Base-by-base conservation (phyloP, 2,329 filamentous ascomycete genomes). In the Aspergillus vadensis region DNA sequence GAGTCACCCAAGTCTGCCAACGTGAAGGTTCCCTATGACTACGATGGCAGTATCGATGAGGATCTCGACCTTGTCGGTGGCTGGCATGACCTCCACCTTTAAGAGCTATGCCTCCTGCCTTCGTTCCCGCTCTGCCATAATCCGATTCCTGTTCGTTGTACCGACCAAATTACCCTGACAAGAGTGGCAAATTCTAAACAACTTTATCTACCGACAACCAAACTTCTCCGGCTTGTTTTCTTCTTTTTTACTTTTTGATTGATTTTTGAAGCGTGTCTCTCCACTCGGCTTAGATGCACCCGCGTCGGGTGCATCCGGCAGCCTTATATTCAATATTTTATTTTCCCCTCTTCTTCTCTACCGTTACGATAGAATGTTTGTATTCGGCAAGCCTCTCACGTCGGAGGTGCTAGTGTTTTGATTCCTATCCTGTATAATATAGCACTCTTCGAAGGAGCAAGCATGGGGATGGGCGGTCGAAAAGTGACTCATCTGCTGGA, bases 31-130 rank as follows among this genome's bases (percentile, higher is more conserved):
- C 67, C 72, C 47, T 70, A 72, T 49, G 69, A 72, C 69, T 77
- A 83, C 72, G 88, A 90, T 80, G 85, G 71, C 58, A 76, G 70
- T 49, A 59, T 77, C 27, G 76, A 91, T 76, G 88, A 88, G 73
- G 90, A 94, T 73, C 80, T 93, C 82, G 92, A 96, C 86, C 96
- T 94, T 89, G 91, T 97, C 87, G 92, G 92, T 83, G 91, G 91
- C 80, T 96, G 91, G 87, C 88, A 91, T 77, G 87, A 88, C 75
- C 82, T 86, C 76, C 84, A 86, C 77, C 82, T 86, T 77, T 86
- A 85, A 69, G 48, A 58, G 47, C 25, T 3, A 41, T 25, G 49
- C n/a, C 36, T 39, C 55, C 39, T 36, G 41, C 10, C 57, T 51
- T 21, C 44, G 58, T 49, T 59, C 50, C 44, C 25, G 50, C 62